Evolutionary conservation across 2,329 filamentous ascomycete genomes (phyloP).

Genomic region (Exophiala lecanii-corni): DNA sequence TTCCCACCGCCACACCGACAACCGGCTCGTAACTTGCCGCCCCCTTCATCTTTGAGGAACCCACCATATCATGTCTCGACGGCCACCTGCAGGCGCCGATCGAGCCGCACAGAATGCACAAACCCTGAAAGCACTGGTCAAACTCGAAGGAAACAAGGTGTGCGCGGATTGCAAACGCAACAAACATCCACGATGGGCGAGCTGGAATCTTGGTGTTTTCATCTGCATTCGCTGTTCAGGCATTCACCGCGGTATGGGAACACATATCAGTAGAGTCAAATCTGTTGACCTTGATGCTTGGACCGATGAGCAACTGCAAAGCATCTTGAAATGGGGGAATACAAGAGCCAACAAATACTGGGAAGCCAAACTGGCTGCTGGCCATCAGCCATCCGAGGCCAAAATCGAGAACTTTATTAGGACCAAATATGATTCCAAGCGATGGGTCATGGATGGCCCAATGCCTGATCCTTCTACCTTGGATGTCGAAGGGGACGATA

Average conservation of each 20-base stretch:
- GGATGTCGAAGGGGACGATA: constrained; percentile 79
- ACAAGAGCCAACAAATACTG: constrained; percentile 95
- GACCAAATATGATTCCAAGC: constrained; percentile 97
- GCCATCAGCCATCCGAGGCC: constrained; percentile 89
- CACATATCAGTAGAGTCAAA: constrained; percentile 96
- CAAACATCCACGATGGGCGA: constrained; percentile 98
- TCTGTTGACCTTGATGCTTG: constrained; percentile 96
- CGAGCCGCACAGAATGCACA: constrained; percentile 88
- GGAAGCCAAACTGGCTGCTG: constrained; percentile 88
- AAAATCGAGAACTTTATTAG: constrained; percentile 99
- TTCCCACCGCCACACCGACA: too few species aligned
- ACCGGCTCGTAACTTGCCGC: too few species aligned
- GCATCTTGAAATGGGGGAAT: constrained; percentile 93
- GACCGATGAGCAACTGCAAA: constrained; percentile 97
- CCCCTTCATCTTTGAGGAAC: too few species aligned
- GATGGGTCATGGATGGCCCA: constrained; percentile 98
- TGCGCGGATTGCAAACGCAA: constrained; percentile 99
- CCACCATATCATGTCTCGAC: constrained; percentile 18
- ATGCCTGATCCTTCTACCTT: constrained; percentile 89
- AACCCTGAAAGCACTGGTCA: constrained; percentile 90
- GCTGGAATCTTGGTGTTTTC: constrained; percentile 97
- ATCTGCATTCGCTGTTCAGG: constrained; percentile 97
- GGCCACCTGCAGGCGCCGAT: constrained; percentile 61
- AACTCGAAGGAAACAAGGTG: constrained; percentile 90
- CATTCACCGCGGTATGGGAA: constrained; percentile 97